These are phyloP conservation scores for Helicostylum pulchrum DNA, from an alignment of 192 early-diverging fungal species.

Conservation along the genomic window DNA sequence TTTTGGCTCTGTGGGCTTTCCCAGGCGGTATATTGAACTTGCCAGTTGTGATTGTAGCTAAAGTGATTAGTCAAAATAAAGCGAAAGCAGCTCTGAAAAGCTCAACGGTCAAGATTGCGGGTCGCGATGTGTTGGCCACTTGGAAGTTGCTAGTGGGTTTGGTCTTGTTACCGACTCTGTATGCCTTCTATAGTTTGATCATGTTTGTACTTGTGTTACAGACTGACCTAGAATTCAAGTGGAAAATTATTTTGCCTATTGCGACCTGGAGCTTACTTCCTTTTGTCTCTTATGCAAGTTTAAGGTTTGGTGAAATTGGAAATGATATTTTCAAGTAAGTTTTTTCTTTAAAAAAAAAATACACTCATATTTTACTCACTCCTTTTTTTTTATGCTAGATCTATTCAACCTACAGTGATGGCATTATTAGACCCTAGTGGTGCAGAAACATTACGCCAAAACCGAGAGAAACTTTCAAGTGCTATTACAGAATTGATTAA, in stretches of 20 bases:
- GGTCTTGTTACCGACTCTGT: constrained; percentile 72
- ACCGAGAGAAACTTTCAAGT: constrained; percentile 69
- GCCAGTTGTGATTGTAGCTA: constrained; percentile 52
- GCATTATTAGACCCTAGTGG: constrained; percentile 55
- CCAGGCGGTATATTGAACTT: constrained; percentile 71
- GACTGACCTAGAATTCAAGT: constrained; percentile 32
- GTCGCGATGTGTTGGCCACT: constrained; percentile 91
- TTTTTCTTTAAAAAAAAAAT: too few relatives aligned
- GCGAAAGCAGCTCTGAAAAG: constrained; percentile 71
- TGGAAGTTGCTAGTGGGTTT: constrained; percentile 88
- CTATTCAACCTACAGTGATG: constrained; percentile 82
- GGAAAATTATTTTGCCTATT: constrained; percentile 41
- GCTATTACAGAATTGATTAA: constrained; percentile 80
- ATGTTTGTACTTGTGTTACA: constrained; percentile 45
- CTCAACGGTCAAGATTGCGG: constrained; percentile 94
- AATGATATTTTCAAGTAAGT: constrained; percentile 66
- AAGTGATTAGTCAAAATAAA: constrained; percentile 52
- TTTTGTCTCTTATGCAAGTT: constrained; percentile 67
- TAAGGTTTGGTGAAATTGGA: constrained; percentile 74
- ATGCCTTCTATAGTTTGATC: constrained; percentile 66
- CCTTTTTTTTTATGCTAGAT: constrained; percentile 43
- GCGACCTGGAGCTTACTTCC: constrained; percentile 52
- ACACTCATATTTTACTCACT: constrained; percentile 30
- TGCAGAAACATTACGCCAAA: constrained; percentile 62
- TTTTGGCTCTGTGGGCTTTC: constrained; percentile 74